Conservation (phyloP, 495 filamentous ascomycete genomes). For the Penicillium salamii region DNA sequence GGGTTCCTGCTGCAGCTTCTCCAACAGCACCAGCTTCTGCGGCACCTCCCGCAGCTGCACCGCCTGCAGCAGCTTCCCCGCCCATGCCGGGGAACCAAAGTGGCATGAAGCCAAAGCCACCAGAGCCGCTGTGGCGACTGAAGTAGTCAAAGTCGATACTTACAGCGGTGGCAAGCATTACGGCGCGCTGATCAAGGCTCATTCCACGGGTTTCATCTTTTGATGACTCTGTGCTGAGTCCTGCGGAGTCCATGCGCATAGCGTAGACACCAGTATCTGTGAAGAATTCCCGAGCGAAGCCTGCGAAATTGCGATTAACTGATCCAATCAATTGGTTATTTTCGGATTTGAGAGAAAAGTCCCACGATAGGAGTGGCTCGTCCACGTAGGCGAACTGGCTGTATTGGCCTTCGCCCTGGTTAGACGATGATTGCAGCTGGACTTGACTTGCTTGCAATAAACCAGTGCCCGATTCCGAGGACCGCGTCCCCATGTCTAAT, state of each 20-base stretch:
- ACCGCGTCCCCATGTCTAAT: conserved; percentile 35
- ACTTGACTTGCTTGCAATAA: conserved; percentile 49
- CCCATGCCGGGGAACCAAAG: conserved; percentile 57
- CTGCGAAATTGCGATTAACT: conserved; percentile 66
- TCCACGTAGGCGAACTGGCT: conserved; percentile 63
- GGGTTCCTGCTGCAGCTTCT: conserved; percentile 32
- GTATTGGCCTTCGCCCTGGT: conserved; percentile 43
- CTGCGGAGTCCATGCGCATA: conserved; percentile 64
- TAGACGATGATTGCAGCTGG: conserved; percentile 34
- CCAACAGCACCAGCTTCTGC: conserved; percentile 38
- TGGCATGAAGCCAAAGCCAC: conserved; percentile 54
- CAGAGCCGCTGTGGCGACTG: conserved; percentile 53
- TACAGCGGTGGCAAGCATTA: conserved; percentile 71
- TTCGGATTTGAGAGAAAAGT: conserved; percentile 53
- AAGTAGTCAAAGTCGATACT: conserved; percentile 75
- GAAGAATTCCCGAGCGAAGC: conserved; percentile 69
- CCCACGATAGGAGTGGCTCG: conserved; percentile 56
- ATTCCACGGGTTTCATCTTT: conserved; percentile 43
- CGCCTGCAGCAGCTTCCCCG: conserved; percentile 41
- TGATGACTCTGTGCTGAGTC: conserved; percentile 36
- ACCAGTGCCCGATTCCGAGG: conserved; percentile 44
- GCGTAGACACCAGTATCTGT: conserved; percentile 72
- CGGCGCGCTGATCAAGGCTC: conserved; percentile 68
- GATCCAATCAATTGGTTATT: conserved; percentile 51
- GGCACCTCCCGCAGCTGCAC: conserved; percentile 38